These are phyloP conservation scores for Leucosporidium scottii DNA, from an alignment of 768 basidiomycete species.

Conservation along the genomic window DNA sequence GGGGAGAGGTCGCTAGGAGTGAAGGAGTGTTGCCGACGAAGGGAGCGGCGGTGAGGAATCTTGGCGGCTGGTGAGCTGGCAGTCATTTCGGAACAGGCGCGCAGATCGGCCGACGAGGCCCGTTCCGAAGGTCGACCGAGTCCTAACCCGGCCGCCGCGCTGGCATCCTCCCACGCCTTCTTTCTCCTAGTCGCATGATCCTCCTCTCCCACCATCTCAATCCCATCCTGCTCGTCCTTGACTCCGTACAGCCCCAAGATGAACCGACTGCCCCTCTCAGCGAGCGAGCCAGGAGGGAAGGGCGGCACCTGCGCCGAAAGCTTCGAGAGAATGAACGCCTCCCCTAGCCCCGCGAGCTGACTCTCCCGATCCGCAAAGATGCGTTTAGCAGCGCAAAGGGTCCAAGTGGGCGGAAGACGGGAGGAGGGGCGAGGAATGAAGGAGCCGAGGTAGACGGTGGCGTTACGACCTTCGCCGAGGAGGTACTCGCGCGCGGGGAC, in stretches of 20 bases:
- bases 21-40: no score
- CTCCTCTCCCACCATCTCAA: conserved; percentile 1
- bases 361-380: conserved; percentile 42
- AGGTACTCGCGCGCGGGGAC: conserved; percentile 8
- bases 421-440: conserved; percentile 15
- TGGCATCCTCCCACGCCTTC: no score
- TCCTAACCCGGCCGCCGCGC: no score
- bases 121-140: no score
- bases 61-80: no score
- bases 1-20: no score
- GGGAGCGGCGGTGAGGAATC: no score
- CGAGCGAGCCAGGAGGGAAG: not conserved
- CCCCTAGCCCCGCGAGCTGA: conserved; percentile 43
- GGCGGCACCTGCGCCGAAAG: not conserved
- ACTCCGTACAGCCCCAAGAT: conserved; percentile 21
- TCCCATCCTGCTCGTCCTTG: conserved; percentile 24
- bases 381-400: conserved; percentile 45
- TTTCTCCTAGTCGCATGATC: no score
- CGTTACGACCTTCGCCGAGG: conserved; percentile 36
- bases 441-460: conserved; percentile 36
- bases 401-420: conserved; percentile 31
- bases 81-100: no score
- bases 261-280: not conserved
- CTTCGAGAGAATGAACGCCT: conserved; percentile 43
- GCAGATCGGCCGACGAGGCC: no score